These are phyloP conservation scores for Maudiozyma saulgeensis DNA, from an alignment of 805 yeast species.

Conservation along the genomic window DNA sequence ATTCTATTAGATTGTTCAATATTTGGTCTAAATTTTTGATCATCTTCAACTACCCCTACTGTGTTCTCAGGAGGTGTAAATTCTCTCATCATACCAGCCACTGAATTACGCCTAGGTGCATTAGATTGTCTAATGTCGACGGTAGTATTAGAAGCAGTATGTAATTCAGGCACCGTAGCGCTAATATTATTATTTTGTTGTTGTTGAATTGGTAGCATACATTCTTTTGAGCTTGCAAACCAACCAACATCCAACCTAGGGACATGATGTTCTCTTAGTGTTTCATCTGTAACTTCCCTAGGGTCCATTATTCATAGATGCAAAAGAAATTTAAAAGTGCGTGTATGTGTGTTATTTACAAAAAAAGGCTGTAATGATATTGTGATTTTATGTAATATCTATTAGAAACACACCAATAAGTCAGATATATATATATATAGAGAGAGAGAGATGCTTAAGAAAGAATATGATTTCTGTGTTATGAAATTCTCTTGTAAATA, in stretches of 20 bases:
- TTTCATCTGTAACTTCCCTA: constrained; percentile 10
- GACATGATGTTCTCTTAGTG: constrained; percentile 16
- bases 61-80: no score
- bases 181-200: neutral
- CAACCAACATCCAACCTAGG: constrained; percentile 24
- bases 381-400: no score
- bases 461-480: no score
- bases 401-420: no score
- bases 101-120: no score
- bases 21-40: neutral
- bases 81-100: no score
- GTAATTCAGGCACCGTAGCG: neutral
- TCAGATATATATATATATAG: no score
- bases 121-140: neutral
- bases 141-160: neutral
- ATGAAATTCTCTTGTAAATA: no score
- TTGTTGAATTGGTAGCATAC: neutral
- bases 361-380: no score
- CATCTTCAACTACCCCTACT: neutral
- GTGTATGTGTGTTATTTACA: neutral
- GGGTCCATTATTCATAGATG: constrained; percentile 5
- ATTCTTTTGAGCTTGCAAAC: constrained; percentile 16
- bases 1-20: neutral
- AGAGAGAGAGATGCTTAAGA: no score
- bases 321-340: no score